Evolutionary conservation across 176 grass and related monocot genomes (phyloP), one percentile per base, ranked within the genome.

Genomic region (Thinopyrum elongatum): DNA sequence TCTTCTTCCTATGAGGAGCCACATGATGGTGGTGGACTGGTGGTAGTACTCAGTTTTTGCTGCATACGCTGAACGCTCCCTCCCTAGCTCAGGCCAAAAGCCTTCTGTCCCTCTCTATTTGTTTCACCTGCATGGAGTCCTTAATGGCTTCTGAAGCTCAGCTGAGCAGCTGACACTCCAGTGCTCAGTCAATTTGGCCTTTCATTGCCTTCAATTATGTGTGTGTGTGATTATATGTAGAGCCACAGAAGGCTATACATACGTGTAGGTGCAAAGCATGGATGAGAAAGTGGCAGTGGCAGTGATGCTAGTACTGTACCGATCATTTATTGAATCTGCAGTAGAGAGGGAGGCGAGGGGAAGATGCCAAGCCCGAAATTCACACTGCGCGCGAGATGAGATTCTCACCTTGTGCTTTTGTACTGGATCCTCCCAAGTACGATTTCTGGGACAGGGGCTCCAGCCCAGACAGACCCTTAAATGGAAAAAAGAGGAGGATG

Each of bases 331-430:
- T 77, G 51, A 83, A 22, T 34, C 74, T 87, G 74, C 79, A 77
- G 44, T 72, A 6, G 42, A 59, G 53, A 28, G 83, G 88, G 55
- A 4, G 30, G 30, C 2, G 30, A n/a, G 42, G 42, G 10, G n/a
- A 83, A 92, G 87, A 92, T 86, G 84, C 88, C 65, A 86, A 42
- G 61, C 81, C 58, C 76, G 59, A 82, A 84, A 76, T 88, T 76
- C 83, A 84, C 61, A 79, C 64, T 51, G 38, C 23, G 28, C 19
- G 53, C 53, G 53, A 58, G 53, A 58, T 22, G 53, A 49, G 78
- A 87, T 90, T 87, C 85, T 85, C 79, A 42, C 44, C 59, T 76
- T 85, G 76, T 85, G 81, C 70, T 74, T 17, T 86, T 41, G 30
- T 53, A 10, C 57, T 74, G 78, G 34, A 39, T 74, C 57, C 29